Percentiles rank a stretch among this genome's conserved stretches.
These are phyloP conservation scores for Raphanus sativus DNA, from an alignment of 345 rosid genomes.

Conservation along the genomic window DNA sequence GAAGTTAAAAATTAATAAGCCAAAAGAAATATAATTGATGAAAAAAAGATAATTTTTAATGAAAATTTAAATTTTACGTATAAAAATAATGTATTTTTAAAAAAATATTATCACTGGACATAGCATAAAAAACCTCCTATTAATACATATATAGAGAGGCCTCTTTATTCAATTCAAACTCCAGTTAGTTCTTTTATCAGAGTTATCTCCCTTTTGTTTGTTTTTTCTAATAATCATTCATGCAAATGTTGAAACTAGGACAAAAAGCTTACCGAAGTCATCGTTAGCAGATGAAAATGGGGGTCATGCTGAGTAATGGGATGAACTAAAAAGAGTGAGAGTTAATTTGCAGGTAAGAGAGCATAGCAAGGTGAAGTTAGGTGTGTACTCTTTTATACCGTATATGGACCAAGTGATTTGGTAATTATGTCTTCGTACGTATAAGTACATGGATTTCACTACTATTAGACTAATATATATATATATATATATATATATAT, in stretches of 20 bases:
- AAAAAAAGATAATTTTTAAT: too few species aligned
- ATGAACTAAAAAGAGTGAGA: slow-evolving; percentile 28
- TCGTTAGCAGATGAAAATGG: slow-evolving; percentile 19
- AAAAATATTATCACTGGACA: too few species aligned
- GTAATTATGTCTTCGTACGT: slow-evolving; percentile 31
- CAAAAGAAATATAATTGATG: too few species aligned
- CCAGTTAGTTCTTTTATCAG: slow-evolving; percentile 8
- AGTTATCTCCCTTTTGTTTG: slow-evolving; percentile 28
- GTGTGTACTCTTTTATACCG: slow-evolving; percentile 35
- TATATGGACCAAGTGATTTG: slow-evolving; percentile 18
- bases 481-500: too few species aligned
- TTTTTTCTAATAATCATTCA: slow-evolving; percentile 31
- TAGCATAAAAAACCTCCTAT: too few species aligned
- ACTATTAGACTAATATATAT: not conserved
- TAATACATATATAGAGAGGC: too few species aligned
- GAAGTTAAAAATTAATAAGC: too few species aligned
- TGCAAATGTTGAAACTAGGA: slow-evolving; percentile 35
- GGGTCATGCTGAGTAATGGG: slow-evolving; percentile 33
- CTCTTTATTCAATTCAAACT: not conserved
- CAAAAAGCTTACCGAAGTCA: slow-evolving; percentile 22
- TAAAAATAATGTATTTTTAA: too few species aligned
- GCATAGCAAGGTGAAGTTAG: slow-evolving; percentile 38
- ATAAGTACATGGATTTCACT: slow-evolving; percentile 30
- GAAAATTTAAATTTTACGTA: too few species aligned
- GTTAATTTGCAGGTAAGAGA: slow-evolving; percentile 31